phyloP scores from a whole-genome alignment of 495 filamentous ascomycete genomes.

The Neurospora sp. region DNA sequence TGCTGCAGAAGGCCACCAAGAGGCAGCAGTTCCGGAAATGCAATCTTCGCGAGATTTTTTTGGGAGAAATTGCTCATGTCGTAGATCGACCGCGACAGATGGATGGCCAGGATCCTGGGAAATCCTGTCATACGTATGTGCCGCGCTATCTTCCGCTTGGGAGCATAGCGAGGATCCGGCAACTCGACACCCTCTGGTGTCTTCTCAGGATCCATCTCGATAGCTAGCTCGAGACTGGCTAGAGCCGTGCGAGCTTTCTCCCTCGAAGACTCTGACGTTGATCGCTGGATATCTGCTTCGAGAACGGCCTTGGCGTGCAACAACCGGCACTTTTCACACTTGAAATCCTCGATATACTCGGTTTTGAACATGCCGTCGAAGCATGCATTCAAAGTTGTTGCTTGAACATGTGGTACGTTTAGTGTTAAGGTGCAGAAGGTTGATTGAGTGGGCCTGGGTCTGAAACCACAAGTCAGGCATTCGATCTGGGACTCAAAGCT shows the following conservation, averaged over 20 bases:
- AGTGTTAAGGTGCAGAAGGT: conserved; percentile 88
- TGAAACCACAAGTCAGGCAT: conserved; percentile 80
- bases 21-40: conserved; percentile 75
- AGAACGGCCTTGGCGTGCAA: conserved; percentile 49
- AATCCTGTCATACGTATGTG: conserved; percentile 78
- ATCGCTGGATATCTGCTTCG: conserved; percentile 28
- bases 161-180: conserved; percentile 62
- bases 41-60: conserved; percentile 89
- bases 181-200: conserved; percentile 60
- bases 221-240: conserved; percentile 45
- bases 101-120: conserved; percentile 81
- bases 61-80: conserved; percentile 61
- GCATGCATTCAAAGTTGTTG: conserved; percentile 48
- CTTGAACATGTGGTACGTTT: conserved; percentile 66
- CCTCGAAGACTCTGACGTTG: conserved; percentile 36
- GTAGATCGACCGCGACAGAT: conserved; percentile 87
- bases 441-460: conserved; percentile 70
- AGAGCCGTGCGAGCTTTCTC: conserved; percentile 37
- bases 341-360: conserved; percentile 93
- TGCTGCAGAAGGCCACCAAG: conserved; percentile 71
- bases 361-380: conserved; percentile 91
- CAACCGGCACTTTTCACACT: conserved; percentile 86
- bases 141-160: conserved; percentile 73
- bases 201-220: conserved; percentile 68
- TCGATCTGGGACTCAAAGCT: conserved; percentile 85